Base-by-base conservation (phyloP, 164 flowering plant species). In the Nymphaea colorata region DNA sequence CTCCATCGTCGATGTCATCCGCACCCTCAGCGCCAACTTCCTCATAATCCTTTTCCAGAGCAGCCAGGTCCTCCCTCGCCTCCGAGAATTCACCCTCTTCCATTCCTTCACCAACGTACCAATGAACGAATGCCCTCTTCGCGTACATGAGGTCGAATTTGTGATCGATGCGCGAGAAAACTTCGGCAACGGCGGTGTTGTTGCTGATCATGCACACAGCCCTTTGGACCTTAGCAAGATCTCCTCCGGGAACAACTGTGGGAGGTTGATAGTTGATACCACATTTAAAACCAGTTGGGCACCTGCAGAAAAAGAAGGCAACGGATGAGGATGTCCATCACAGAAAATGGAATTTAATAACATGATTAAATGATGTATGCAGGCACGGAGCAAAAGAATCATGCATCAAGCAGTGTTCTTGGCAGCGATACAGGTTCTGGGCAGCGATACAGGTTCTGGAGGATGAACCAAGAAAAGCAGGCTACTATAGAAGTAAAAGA, bases 161-260 rank as follows among this genome's bases (percentile, higher is more conserved):
- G 78, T 82, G 85, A 71, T 86, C 85, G 6, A 88, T 88, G 60
- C 88, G 69, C 18, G 85, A 73, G 67, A 88, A 88, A 42, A 88
- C 94, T 75, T 88, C 91, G 1, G 88, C 91, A 36, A 88, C 90
- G 4, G 94, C 94, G 3, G 94, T 88, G 79, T 87, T 88, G 82
- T 88, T 88, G 77, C 94, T 88, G 66, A 88, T 88, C 94, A 88
- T 88, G 76, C 94, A 88, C n/a, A 88, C 94, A 15, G 94, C 94
- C 43, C 91, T 83, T 78, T 87, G 85, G 72, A 87, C 91, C 81
- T 72, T 84, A 45, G 94, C 94, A 43, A 88, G 88, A 73, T 88
- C 91, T 18, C 90, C 94, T 2, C 91, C 90, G 2, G 94, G 91
- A 10, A 88, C 94, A 65, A 87, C 87, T 57, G 91, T 76, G 16